A percentile compares a stretch with the other conserved stretches of the same genome.
Evolutionary conservation across 805 yeast genomes (phyloP).

Genomic region (Barnettozyma siamensis): DNA sequence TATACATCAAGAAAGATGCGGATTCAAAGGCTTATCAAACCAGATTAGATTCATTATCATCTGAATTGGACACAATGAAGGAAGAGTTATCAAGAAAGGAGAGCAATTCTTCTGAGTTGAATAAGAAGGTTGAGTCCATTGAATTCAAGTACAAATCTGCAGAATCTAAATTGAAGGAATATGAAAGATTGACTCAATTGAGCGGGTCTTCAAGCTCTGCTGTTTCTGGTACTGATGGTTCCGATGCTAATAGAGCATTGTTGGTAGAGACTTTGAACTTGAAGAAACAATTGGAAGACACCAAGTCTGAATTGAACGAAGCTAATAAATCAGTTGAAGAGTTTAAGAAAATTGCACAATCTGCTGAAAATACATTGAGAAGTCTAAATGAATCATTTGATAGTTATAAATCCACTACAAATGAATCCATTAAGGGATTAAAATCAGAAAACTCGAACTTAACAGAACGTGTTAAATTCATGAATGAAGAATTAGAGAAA

Average conservation of each 20-base stretch:
- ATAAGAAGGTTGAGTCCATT: slow-evolving; percentile 31
- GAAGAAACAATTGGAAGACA: slow-evolving; percentile 37
- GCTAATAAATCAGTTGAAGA: slow-evolving; percentile 56
- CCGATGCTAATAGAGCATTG: slow-evolving; percentile 18
- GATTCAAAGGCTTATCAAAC: slow-evolving; percentile 53
- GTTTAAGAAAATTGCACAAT: slow-evolving; percentile 54
- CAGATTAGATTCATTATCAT: slow-evolving; percentile 50
- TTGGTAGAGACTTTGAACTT: slow-evolving; percentile 28
- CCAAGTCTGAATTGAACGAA: slow-evolving; percentile 48
- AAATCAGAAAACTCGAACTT: slow-evolving; percentile 18
- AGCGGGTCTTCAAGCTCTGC: too few relatives aligned
- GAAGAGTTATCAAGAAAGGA: slow-evolving; percentile 39
- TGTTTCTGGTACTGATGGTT: too few relatives aligned
- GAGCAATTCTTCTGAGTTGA: slow-evolving; percentile 33
- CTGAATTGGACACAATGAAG: slow-evolving; percentile 37
- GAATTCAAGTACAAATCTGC: slow-evolving; percentile 26
- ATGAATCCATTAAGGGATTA: slow-evolving; percentile 14
- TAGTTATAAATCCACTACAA: slow-evolving; percentile 29
- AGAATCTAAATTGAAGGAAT: slow-evolving; percentile 27
- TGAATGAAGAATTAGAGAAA: slow-evolving; percentile 28
- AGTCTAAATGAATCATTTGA: slow-evolving; percentile 52
- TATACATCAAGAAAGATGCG: slow-evolving; percentile 48
- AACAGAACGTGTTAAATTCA: slow-evolving; percentile 19
- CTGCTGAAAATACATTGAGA: slow-evolving; percentile 61
- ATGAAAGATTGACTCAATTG: slow-evolving; percentile 16